Base-by-base conservation (phyloP, 2,329 filamentous ascomycete species). In the Trichophyton mentagrophytes region DNA sequence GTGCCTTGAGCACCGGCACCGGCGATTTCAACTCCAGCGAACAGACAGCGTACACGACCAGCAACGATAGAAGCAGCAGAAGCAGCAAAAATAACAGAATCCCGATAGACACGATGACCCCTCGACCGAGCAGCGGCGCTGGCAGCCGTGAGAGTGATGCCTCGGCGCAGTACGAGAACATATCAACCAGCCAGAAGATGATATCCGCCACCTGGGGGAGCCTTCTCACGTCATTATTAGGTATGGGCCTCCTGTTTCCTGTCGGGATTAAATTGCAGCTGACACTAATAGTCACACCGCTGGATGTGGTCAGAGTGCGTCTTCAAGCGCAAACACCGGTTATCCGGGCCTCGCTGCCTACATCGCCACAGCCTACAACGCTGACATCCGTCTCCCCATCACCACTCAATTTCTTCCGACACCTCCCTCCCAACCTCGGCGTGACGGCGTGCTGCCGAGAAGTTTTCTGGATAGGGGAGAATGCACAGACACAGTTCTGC, bases 371-470 rank as follows among this genome's bases (percentile, higher is more conserved):
- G 7, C 47, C 17, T 5, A 51, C 47, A 22, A 51, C 47, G 11
- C 47, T 51, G 3, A 51, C 47, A 51, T 51, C 47, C 58, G 57
- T 65, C 58, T 69, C 76, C 81, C 70, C 78, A 79, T 73, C 73
- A 86, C 71, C 53, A 7, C 36, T 40, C 56, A 40, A 38, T 1
- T 46, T 61, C 7, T 82, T 87, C 66, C 85, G 84, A 64, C 83
- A 86, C 65, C 82, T 93, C 57, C 89, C 90, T 60, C 85, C 88
- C 33, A 89, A 92, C 69, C 82, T 97, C 57, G 93, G 93, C 63
- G 89, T 97, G 60, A 96, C 91, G 15, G 85, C 91, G 44, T 99
- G 93, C 75, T 99, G 93, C 71, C 86, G 93, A 63, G 92, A 99
- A 73, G 92, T 99, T 40, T 99, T 97, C 74, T 99, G 95, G 80